Conservation (phyloP, 805 yeast genomes). For the Debaryomyces prosopidis region DNA sequence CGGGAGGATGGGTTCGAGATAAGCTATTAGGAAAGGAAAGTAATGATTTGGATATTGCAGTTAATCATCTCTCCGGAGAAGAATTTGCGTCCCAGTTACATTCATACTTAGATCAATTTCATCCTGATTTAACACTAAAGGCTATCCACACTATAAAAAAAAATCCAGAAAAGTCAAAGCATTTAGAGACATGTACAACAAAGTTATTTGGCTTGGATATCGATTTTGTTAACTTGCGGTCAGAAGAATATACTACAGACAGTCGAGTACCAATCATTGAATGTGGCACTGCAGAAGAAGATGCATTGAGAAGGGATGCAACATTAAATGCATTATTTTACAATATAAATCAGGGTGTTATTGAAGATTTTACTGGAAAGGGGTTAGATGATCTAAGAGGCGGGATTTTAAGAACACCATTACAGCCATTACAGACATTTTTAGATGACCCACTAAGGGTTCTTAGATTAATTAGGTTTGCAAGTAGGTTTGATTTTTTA, state of each 20-base stretch:
- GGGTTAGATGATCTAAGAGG: conserved; percentile 72
- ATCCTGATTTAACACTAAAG: conserved; percentile 25
- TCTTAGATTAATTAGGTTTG: conserved; percentile 81
- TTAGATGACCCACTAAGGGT: conserved; percentile 93
- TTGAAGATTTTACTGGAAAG: conserved; percentile 81
- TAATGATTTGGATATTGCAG: conserved; percentile 90
- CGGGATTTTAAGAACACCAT: conserved; percentile 84
- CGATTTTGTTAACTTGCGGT: conserved; percentile 90
- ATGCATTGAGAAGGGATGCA: conserved; percentile 92
- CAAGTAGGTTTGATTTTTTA: conserved; percentile 69
- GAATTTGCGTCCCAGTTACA: conserved; percentile 72
- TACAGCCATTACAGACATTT: conserved; percentile 82
- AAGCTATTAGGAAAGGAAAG: conserved; percentile 78
- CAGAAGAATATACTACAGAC: conserved; percentile 79
- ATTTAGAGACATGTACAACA: conserved; percentile 94
- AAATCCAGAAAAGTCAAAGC: conserved; percentile 95
- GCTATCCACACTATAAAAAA: conserved; percentile 79
- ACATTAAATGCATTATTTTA: conserved; percentile 91
- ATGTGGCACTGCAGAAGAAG: conserved; percentile 90
- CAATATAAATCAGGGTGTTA: conserved; percentile 62
- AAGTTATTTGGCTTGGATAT: conserved; percentile 79
- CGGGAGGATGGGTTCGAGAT: conserved; percentile 99
- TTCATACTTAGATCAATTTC: conserved; percentile 40
- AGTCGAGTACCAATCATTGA: conserved; percentile 83
- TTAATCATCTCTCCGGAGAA: conserved; percentile 82